Evolutionary conservation across 768 basidiomycete genomes (phyloP).

Genomic region (Lactarius hengduanensis): DNA sequence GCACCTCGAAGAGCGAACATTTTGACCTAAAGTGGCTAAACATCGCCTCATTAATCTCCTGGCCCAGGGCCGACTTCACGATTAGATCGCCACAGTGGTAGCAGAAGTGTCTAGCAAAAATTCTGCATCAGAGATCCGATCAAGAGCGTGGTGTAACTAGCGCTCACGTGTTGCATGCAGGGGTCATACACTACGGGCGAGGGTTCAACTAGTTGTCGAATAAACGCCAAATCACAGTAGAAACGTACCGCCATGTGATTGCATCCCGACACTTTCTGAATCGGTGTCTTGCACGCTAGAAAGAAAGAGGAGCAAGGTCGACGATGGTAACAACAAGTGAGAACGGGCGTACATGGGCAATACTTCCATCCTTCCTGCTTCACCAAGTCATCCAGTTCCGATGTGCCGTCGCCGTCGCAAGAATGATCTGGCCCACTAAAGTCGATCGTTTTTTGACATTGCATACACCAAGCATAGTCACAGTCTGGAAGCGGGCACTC

Average conservation of each 20-base stretch:
- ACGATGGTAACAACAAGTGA: too few relatives aligned
- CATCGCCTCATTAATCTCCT: constrained; percentile 35
- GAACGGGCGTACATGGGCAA: constrained; percentile 33
- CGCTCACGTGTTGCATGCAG: constrained; percentile 50
- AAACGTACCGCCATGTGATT: constrained; percentile 57
- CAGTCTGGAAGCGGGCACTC: constrained; percentile 36
- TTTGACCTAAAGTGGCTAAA: constrained; percentile 36
- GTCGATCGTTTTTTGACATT: constrained; percentile 33
- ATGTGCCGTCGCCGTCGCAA: constrained; percentile 34
- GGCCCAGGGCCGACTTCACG: constrained; percentile 39
- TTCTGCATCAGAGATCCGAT: constrained; percentile 1
- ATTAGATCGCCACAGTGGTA: constrained; percentile 51
- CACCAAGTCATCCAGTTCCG: constrained; percentile 37
- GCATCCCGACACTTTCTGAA: constrained; percentile 52
- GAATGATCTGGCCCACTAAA: constrained; percentile 30
- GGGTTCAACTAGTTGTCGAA: not conserved
- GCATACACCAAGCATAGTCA: constrained; percentile 36
- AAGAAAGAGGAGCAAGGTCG: not conserved
- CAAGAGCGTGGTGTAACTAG: not conserved
- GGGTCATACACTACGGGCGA: constrained; percentile 46
- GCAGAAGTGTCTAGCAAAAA: constrained; percentile 45
- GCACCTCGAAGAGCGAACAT: constrained; percentile 39
- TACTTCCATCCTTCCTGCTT: constrained; percentile 35
- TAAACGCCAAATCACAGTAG: not conserved
- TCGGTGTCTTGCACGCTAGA: constrained; percentile 47